Percentiles rank a stretch among this genome's conserved stretches.
These are phyloP conservation scores for Sugiyamaella lignohabitans DNA, from an alignment of 805 yeast genomes.

Conservation along the genomic window DNA sequence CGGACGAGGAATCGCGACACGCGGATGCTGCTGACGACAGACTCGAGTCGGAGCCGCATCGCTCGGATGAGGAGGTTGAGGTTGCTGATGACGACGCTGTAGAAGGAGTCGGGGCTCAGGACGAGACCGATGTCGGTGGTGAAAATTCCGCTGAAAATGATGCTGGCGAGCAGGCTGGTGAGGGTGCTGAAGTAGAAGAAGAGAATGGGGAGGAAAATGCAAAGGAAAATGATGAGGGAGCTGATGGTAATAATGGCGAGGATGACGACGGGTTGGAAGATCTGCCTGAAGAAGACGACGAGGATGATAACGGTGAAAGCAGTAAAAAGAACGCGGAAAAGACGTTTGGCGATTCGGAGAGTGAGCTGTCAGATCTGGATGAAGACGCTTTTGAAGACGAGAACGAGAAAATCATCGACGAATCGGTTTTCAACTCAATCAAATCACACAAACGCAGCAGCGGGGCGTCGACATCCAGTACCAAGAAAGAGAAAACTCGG, in stretches of 20 bases:
- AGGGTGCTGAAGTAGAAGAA: neutral
- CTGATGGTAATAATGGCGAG: neutral
- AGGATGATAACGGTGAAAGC: conserved; percentile 16
- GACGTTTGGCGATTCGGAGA: neutral
- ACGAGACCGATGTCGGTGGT: too few species aligned
- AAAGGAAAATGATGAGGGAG: neutral
- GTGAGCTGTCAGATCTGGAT: conserved; percentile 33
- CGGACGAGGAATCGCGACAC: too few species aligned
- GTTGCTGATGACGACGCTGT: too few species aligned
- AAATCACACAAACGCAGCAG: conserved; percentile 28
- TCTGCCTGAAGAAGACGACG: conserved; percentile 9
- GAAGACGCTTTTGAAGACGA: conserved; percentile 33
- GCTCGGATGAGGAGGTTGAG: too few species aligned
- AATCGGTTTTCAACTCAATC: conserved; percentile 33
- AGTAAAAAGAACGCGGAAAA: conserved; percentile 19
- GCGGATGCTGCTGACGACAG: too few species aligned
- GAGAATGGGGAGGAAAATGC: neutral
- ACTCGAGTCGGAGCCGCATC: too few species aligned
- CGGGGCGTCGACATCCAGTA: conserved; percentile 15
- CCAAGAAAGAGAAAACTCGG: conserved; percentile 18
- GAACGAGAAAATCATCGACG: conserved; percentile 29
- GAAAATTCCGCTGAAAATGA: neutral
- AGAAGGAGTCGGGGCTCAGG: too few species aligned
- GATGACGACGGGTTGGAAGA: neutral
- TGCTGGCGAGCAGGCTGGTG: neutral